Evolutionary conservation across 108 stramenopile species (phyloP).

Genomic region (Nannochloropsis gaditana): DNA sequence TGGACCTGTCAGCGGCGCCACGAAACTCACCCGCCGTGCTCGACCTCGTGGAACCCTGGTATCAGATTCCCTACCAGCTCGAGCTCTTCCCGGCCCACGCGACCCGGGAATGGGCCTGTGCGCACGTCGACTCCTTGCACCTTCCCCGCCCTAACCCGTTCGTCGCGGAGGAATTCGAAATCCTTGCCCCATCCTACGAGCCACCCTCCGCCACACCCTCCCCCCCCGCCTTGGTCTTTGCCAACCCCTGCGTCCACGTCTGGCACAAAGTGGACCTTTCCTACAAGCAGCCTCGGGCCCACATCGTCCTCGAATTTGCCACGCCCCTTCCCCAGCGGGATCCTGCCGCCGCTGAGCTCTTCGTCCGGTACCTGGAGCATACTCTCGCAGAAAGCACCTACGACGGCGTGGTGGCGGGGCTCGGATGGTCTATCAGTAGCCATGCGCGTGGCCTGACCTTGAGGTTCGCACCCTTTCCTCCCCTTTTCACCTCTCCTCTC

Average conservation of each 20-base stretch:
- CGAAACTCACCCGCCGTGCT: background rate
- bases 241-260: constrained; percentile 7
- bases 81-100: constrained; percentile 54
- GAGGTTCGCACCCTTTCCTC: background rate
- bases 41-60: constrained; percentile 63
- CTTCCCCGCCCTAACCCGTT: constrained; percentile 56
- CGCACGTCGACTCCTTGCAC: constrained; percentile 26
- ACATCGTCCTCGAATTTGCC: background rate
- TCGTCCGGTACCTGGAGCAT: constrained; percentile 1
- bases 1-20: background rate
- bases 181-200: constrained; percentile 24
- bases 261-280: constrained; percentile 37
- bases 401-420: constrained; percentile 35
- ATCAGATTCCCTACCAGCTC: constrained; percentile 74
- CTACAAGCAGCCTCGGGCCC: constrained; percentile 34
- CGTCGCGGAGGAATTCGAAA: constrained; percentile 45
- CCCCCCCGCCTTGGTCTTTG: background rate
- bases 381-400: constrained; percentile 39
- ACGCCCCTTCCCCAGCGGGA: background rate
- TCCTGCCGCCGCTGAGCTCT: background rate
- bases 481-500: background rate
- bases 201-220: constrained; percentile 9
- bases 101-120: constrained; percentile 7
- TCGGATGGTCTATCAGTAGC: constrained; percentile 24
- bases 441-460: constrained; percentile 27